A percentile compares a stretch with the other conserved stretches of the same genome.
These are phyloP conservation scores for Xylona heveae DNA, from an alignment of 495 filamentous ascomycete species.

Conservation along the genomic window DNA sequence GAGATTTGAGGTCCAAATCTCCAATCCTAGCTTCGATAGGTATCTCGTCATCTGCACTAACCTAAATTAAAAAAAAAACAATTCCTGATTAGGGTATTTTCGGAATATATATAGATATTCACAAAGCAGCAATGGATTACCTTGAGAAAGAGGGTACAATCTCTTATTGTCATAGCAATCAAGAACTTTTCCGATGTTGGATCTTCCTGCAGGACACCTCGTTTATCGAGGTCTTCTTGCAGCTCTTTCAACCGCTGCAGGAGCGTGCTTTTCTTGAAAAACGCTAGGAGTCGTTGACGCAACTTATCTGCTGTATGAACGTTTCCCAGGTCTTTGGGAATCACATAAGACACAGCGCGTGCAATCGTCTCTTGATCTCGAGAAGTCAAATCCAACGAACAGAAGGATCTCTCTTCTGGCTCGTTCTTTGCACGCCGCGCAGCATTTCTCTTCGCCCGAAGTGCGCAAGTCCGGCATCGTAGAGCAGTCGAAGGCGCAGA, in stretches of 20 bases:
- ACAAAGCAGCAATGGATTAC: conserved; percentile 19
- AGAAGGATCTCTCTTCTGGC: conserved; percentile 19
- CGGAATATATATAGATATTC: conserved; percentile 1
- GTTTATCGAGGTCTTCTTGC: conserved; percentile 27
- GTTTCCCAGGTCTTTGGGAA: conserved; percentile 9
- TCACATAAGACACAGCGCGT: conserved; percentile 13
- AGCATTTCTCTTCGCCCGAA: conserved; percentile 35
- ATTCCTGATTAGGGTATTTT: neutral
- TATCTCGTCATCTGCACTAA: conserved; percentile 8
- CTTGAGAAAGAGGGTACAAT: conserved; percentile 68
- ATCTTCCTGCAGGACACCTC: conserved; percentile 18
- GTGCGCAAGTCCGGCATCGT: conserved; percentile 74
- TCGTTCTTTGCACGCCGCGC: conserved; percentile 7
- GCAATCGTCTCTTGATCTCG: conserved; percentile 17
- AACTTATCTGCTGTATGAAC: neutral
- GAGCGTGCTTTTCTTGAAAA: conserved; percentile 1
- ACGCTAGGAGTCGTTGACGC: neutral
- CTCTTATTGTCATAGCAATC: conserved; percentile 68
- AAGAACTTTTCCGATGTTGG: conserved; percentile 11
- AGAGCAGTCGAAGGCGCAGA: conserved; percentile 40
- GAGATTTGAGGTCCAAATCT: conserved; percentile 77
- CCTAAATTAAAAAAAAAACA: neutral
- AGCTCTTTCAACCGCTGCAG: conserved; percentile 11
- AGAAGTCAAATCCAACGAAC: conserved; percentile 33
- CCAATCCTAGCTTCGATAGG: conserved; percentile 54